phyloP scores from a whole-genome alignment of 495 filamentous ascomycete species.

The Bathelium albidoporum region DNA sequence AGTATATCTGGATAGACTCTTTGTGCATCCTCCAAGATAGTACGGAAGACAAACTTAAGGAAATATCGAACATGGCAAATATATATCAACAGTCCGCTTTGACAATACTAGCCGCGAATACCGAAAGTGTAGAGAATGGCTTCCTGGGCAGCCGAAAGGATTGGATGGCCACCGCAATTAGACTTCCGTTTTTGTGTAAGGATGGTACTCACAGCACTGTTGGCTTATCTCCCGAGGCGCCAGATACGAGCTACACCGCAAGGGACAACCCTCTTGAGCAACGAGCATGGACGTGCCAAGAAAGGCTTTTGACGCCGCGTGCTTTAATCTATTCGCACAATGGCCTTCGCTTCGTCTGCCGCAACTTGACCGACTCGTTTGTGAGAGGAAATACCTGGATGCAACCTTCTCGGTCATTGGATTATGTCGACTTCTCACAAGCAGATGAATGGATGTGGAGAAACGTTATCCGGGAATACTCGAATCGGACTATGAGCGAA shows the following conservation, averaged over 20 bases:
- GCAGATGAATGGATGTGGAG: neutral
- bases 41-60: neutral
- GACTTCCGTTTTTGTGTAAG: neutral
- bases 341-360: neutral
- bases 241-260: neutral
- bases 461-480: neutral
- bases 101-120: neutral
- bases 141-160: neutral
- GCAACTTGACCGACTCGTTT: neutral
- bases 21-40: slow-evolving; percentile 29
- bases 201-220: neutral
- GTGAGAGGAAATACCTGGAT: neutral
- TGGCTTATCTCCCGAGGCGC: neutral
- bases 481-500: neutral
- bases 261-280: neutral
- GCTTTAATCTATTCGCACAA: neutral
- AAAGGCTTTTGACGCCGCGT: neutral
- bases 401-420: neutral
- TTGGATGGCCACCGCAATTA: neutral
- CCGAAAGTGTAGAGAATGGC: neutral
- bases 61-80: neutral
- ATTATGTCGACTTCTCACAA: neutral
- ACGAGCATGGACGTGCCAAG: neutral
- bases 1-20: slow-evolving; percentile 30
- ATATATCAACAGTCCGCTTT: neutral